These are phyloP conservation scores for Selaginella moellendorffii DNA, from an alignment of 75 land plant genomes.

Conservation along the genomic window DNA sequence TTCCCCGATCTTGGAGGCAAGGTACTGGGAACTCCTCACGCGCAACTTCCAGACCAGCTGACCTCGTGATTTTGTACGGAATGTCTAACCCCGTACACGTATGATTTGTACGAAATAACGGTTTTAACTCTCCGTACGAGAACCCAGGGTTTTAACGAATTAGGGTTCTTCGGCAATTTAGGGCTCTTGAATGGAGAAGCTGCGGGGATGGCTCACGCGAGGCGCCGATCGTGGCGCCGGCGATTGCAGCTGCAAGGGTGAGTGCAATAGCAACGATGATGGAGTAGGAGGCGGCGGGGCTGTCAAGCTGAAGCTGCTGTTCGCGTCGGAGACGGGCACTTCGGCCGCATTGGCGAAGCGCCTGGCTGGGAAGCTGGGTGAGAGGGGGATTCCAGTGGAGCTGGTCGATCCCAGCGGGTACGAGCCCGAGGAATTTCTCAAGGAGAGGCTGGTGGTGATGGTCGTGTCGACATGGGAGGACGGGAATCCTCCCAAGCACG, in stretches of 20 bases:
- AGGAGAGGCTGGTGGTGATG: slow-evolving; percentile 52
- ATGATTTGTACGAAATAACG: too few species aligned
- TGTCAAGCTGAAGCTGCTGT: too few species aligned
- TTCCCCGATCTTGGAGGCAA: slow-evolving; percentile 89
- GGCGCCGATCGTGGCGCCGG: too few species aligned
- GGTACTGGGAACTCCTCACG: slow-evolving; percentile 34
- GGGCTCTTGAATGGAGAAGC: too few species aligned
- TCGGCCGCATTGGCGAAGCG: slow-evolving; percentile 49
- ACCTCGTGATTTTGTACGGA: slow-evolving; percentile 29
- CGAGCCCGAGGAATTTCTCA: slow-evolving; percentile 75
- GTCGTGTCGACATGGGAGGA: slow-evolving; percentile 83
- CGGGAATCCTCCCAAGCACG: slow-evolving; percentile 44
- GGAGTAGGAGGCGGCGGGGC: too few species aligned
- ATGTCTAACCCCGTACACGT: too few species aligned
- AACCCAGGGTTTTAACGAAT: too few species aligned
- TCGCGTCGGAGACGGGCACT: slow-evolving; percentile 64
- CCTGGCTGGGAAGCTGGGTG: slow-evolving; percentile 22
- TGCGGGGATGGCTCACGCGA: too few species aligned
- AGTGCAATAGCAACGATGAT: too few species aligned
- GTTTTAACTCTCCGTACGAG: too few species aligned
- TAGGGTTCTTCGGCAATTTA: too few species aligned
- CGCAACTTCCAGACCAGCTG: slow-evolving; percentile 45
- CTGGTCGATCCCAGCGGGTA: slow-evolving; percentile 44
- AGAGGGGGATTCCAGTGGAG: slow-evolving; percentile 24
- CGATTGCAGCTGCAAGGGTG: too few species aligned